Evolutionary conservation across 495 filamentous ascomycete genomes (phyloP), one percentile per base, ranked within the genome.

Genomic region (Aspergillus sclerotiicarbonarius): DNA sequence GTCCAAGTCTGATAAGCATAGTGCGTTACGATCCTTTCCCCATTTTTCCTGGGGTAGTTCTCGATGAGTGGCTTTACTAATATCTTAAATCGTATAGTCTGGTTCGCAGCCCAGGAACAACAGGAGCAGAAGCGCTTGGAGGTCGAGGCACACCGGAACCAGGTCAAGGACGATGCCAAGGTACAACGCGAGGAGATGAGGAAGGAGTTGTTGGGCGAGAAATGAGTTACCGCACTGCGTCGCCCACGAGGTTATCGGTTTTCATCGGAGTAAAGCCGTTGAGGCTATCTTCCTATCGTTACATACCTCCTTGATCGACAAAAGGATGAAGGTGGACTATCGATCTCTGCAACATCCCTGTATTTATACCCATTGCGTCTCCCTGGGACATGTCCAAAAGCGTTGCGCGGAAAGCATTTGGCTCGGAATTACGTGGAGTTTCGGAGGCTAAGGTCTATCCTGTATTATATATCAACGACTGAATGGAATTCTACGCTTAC

Each of bases 1-100:
- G 77, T 90, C 90, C 8, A 96, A 93, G 71, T 92, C 88, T 0
- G 84, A 92, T 67, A 96, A 95, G 74, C 89, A 90, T 39, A 95
- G 86, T 89, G 76, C 18, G 79, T 73, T 20, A 5, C 21, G 46
- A 29, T 48, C 4, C 41, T 33, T 20, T 35, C 35, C 32, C n/a
- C n/a, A 0, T 52, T 13, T 4, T 8, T 25, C 37, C 45, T 30
- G 25, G 9, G 8, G 12, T 15, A 8, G 4, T 18, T 32, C 10
- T 2, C 13, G 51, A 37, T 50, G 59, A 51, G 53, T 63, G 19
- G 10, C 25, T 25, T 3, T 30, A 46, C 53, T 56, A 35, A 48
- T 58, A 57, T 65, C 66, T 53, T 47, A 43, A 13, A 12, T 45
- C 51, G 19, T 68, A 77, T 64, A 91, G 87, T 93, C 68, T 93